A percentile compares a stretch with the other conserved stretches of the same genome.
Evolutionary conservation across 805 yeast genomes (phyloP).

Genomic region (Metschnikowia dekortorum): DNA sequence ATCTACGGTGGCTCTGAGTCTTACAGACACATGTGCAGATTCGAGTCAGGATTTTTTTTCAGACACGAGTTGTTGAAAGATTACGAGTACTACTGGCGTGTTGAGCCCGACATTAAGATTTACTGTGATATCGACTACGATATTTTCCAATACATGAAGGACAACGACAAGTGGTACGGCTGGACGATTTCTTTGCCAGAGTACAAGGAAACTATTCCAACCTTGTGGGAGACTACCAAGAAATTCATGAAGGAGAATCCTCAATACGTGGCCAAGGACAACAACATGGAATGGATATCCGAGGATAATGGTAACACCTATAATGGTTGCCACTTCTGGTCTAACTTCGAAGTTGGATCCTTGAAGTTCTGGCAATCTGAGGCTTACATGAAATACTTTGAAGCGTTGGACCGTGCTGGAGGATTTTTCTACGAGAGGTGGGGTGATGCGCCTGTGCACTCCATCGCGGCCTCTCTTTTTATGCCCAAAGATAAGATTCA

Average conservation of each 20-base stretch:
- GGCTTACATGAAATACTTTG: slow-evolving; percentile 64
- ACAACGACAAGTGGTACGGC: slow-evolving; percentile 20
- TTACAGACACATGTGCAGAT: slow-evolving; percentile 21
- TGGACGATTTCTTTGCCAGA: slow-evolving; percentile 23
- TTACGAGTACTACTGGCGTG: slow-evolving; percentile 26
- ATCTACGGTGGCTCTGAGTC: slow-evolving; percentile 25
- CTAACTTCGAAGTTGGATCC: slow-evolving; percentile 79
- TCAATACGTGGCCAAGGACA: slow-evolving; percentile 17
- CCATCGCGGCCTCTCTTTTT: slow-evolving; percentile 79
- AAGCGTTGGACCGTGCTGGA: slow-evolving; percentile 59
- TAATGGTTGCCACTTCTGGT: slow-evolving; percentile 87
- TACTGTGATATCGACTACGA: slow-evolving; percentile 24
- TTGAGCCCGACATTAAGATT: slow-evolving; percentile 21
- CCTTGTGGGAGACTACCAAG: slow-evolving; percentile 21
- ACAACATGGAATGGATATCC: slow-evolving; percentile 60
- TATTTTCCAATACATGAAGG: slow-evolving; percentile 22
- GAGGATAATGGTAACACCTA: slow-evolving; percentile 67
- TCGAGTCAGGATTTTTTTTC: slow-evolving; percentile 20
- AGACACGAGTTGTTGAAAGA: slow-evolving; percentile 18
- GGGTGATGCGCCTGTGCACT: slow-evolving; percentile 92
- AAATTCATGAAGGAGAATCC: slow-evolving; percentile 17
- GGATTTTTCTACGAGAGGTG: slow-evolving; percentile 86
- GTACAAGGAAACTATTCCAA: slow-evolving; percentile 19
- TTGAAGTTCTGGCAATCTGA: slow-evolving; percentile 70
- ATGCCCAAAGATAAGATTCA: slow-evolving; percentile 66